Percentiles rank a stretch among this genome's conserved stretches.
These are phyloP conservation scores for Cucurbita argyrosperma DNA, from an alignment of 306 rosid genomes.

Conservation along the genomic window DNA sequence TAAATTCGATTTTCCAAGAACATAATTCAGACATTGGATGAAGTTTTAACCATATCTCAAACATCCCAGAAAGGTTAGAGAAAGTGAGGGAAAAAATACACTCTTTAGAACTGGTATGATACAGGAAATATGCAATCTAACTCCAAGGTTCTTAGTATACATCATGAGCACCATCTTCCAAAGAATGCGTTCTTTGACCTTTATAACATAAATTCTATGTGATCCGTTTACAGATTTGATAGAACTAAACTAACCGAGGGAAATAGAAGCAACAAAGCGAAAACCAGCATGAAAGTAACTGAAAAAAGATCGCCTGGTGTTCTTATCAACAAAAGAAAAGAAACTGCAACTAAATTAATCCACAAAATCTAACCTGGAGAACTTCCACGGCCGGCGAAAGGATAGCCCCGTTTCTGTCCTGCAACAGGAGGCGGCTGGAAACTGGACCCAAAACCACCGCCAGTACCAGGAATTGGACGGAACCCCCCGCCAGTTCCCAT, in stretches of 20 bases:
- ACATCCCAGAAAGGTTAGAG: not conserved
- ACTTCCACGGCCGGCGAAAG: conserved; percentile 38
- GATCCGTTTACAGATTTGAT: not conserved
- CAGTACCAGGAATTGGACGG: conserved; percentile 20
- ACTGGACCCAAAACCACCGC: conserved; percentile 34
- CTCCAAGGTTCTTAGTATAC: not conserved
- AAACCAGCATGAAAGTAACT: not conserved
- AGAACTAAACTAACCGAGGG: not conserved
- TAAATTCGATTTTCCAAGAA: not conserved
- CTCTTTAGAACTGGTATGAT: not conserved
- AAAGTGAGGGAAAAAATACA: not conserved
- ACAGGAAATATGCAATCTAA: not conserved
- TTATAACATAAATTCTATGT: not conserved
- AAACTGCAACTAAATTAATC: not conserved
- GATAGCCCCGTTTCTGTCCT: conserved; percentile 73
- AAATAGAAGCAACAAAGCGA: not conserved
- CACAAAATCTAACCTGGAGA: conserved; percentile 48
- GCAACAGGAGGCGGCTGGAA: conserved; percentile 29
- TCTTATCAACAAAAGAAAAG: not conserved
- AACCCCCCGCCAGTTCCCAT: conserved; percentile 11
- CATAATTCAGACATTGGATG: not conserved
- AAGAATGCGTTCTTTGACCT: not conserved
- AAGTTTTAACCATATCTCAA: not conserved
- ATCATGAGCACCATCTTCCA: not conserved
- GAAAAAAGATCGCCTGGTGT: not conserved